Conservation (phyloP, 257 asterid species). For the Solanum clarkiae region DNA sequence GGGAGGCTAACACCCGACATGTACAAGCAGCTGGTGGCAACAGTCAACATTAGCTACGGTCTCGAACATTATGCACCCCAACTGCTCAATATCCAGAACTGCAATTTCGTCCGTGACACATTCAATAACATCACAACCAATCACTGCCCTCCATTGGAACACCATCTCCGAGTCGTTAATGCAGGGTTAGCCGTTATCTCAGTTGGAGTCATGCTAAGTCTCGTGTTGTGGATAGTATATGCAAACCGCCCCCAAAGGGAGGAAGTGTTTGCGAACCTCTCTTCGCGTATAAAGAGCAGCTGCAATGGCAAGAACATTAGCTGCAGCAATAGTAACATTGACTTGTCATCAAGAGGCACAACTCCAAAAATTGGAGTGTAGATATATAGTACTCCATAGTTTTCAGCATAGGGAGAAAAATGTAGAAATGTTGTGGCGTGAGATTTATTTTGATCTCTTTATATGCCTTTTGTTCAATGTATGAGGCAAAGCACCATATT, state of each 20-base stretch:
- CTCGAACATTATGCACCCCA: slow-evolving; percentile 79
- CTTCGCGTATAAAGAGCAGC: slow-evolving; percentile 36
- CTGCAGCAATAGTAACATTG: neutral
- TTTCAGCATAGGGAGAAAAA: neutral
- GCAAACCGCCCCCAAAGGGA: slow-evolving; percentile 99
- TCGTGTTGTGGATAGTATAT: slow-evolving; percentile 78
- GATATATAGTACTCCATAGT: neutral
- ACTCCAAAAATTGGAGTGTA: slow-evolving; percentile 40
- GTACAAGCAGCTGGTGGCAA: slow-evolving; percentile 37
- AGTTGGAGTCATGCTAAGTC: slow-evolving; percentile 87
- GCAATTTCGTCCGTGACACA: slow-evolving; percentile 83
- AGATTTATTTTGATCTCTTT: neutral
- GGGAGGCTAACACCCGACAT: slow-evolving; percentile 47
- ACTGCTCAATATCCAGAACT: slow-evolving; percentile 64
- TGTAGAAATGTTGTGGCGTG: neutral
- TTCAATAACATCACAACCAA: slow-evolving; percentile 54
- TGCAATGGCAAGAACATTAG: slow-evolving; percentile 27
- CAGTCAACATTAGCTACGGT: slow-evolving; percentile 73
- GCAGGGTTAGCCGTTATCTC: slow-evolving; percentile 73
- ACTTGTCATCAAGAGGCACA: slow-evolving; percentile 18
- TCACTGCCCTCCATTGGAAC: slow-evolving; percentile 64
- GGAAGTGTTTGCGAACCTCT: slow-evolving; percentile 86
- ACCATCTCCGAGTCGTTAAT: slow-evolving; percentile 45
- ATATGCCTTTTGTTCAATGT: neutral
- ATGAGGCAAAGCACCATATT: neutral